phyloP scores from a whole-genome alignment of 345 rosid species.

The Citrus sp. region DNA sequence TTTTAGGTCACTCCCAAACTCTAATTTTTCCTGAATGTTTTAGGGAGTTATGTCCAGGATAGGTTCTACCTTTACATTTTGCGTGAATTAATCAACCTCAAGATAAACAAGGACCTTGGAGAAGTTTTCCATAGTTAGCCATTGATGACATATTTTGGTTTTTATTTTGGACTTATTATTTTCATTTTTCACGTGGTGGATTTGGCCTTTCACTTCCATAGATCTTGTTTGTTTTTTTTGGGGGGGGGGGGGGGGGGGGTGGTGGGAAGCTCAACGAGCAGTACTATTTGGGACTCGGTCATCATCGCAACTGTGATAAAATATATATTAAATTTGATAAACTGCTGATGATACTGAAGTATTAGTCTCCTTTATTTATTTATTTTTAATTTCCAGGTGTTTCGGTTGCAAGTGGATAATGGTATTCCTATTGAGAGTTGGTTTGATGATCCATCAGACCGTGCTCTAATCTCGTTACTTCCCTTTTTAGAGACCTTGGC shows the following conservation, averaged over 20 bases:
- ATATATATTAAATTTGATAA: too few species aligned
- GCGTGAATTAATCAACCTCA: background rate
- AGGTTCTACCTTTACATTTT: background rate
- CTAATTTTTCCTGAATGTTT: background rate
- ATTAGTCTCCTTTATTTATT: background rate
- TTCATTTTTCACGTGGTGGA: background rate
- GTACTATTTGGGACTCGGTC: too few species aligned
- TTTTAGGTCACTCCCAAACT: background rate
- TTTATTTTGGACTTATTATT: background rate
- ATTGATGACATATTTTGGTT: background rate
- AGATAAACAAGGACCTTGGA: background rate
- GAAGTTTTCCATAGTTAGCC: background rate
- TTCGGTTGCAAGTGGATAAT: constrained; percentile 86
- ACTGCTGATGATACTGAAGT: background rate
- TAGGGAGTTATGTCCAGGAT: background rate
- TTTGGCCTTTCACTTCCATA: background rate
- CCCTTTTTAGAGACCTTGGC: constrained; percentile 89
- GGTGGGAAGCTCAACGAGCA: too few species aligned
- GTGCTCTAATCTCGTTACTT: constrained; percentile 70
- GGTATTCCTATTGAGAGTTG: constrained; percentile 96
- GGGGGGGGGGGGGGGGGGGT: too few species aligned
- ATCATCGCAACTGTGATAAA: too few species aligned
- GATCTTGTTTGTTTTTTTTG: too few species aligned
- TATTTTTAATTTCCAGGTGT: constrained; percentile 53
- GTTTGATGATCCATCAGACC: constrained; percentile 82